Conservation (phyloP, 768 basidiomycete species). For the Podaxis pistillaris region DNA sequence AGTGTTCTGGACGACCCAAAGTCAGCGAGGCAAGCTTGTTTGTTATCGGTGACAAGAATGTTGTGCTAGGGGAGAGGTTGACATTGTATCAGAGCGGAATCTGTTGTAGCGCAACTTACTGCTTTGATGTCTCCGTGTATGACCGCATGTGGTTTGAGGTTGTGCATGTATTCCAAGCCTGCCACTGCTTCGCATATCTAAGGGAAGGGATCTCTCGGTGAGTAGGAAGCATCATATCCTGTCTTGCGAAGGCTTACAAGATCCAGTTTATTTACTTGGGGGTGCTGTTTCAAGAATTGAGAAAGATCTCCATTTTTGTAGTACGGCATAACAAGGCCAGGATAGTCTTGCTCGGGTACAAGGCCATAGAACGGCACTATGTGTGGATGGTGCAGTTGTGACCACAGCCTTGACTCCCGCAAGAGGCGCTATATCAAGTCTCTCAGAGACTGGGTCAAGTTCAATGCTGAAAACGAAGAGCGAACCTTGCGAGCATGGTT, state of each 20-base stretch:
- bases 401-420: conserved; percentile 17
- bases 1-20: conserved; percentile 38
- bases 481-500: background rate
- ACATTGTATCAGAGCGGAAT: background rate
- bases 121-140: conserved; percentile 39
- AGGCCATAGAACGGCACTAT: conserved; percentile 18
- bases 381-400: conserved; percentile 11
- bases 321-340: conserved; percentile 18
- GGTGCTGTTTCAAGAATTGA: conserved; percentile 6
- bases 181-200: conserved; percentile 16
- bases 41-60: conserved; percentile 30
- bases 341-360: conserved; percentile 11
- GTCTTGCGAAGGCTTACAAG: background rate
- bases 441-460: background rate
- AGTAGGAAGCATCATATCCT: background rate
- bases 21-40: conserved; percentile 32
- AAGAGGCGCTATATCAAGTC: conserved; percentile 10
- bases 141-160: conserved; percentile 17
- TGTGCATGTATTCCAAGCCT: conserved; percentile 20
- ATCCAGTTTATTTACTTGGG: conserved; percentile 6
- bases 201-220: background rate
- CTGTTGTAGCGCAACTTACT: conserved; percentile 18
- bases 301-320: conserved; percentile 16
- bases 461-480: background rate
- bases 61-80: conserved; percentile 27